A percentile compares a stretch with the other conserved stretches of the same genome.
Evolutionary conservation across 2,329 filamentous ascomycete species (phyloP).

Genomic region (Xylariaceae sp.): DNA sequence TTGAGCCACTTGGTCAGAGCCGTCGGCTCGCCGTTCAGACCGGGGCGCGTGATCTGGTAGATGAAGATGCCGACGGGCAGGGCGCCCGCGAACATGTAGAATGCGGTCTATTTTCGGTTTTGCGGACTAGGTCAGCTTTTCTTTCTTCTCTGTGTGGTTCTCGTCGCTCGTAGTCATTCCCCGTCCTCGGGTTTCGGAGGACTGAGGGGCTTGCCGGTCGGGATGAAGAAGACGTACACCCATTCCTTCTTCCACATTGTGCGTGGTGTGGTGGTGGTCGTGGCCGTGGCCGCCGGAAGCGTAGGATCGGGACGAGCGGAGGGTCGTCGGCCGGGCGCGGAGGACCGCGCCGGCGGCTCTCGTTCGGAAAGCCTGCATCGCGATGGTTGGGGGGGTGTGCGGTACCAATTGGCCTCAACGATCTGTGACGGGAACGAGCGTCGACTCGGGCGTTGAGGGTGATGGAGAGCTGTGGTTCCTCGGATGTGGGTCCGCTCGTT

Average conservation of each 20-base stretch:
- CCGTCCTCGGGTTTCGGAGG: neutral
- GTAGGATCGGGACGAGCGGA: constrained; percentile 43
- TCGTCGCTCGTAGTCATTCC: neutral
- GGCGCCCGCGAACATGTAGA: constrained; percentile 42
- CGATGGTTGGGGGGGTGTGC: constrained; percentile 13
- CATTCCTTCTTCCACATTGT: constrained; percentile 46
- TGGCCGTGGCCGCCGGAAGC: constrained; percentile 48
- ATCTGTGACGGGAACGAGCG: constrained; percentile 13
- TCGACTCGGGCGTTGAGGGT: constrained; percentile 18
- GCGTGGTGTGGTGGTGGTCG: constrained; percentile 30
- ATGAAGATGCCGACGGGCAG: constrained; percentile 41
- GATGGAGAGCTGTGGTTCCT: constrained; percentile 7
- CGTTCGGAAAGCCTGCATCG: constrained; percentile 39
- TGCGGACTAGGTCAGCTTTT: constrained; percentile 1
- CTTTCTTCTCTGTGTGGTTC: neutral
- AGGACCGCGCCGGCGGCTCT: constrained; percentile 40
- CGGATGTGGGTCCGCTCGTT: constrained; percentile 15
- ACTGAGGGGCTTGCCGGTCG: neutral
- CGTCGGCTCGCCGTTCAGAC: constrained; percentile 46
- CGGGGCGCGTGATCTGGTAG: constrained; percentile 47
- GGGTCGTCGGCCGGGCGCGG: constrained; percentile 31
- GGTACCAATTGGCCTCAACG: constrained; percentile 27
- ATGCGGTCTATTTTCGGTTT: constrained; percentile 46
- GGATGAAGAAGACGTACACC: constrained; percentile 43
- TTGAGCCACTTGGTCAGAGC: constrained; percentile 42